These are phyloP conservation scores for Garcia nutans DNA, from an alignment of 345 rosid species.

Conservation along the genomic window DNA sequence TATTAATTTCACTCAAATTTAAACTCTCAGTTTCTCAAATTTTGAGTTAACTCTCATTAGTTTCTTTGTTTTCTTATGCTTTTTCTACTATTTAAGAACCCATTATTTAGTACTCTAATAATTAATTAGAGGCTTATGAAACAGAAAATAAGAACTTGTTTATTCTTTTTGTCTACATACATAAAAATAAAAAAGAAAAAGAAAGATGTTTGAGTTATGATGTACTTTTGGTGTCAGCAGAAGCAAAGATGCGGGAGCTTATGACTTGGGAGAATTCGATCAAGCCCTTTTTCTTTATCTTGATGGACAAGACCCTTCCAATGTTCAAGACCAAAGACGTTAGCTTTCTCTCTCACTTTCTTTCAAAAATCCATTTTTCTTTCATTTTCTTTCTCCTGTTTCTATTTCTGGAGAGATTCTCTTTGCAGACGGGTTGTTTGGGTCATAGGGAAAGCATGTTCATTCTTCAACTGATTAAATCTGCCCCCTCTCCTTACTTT, in stretches of 20 bases:
- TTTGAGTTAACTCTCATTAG: too few species aligned
- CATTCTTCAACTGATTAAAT: conserved; percentile 40
- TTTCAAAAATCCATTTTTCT: background rate
- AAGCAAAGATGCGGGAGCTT: conserved; percentile 43
- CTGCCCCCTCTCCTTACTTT: conserved; percentile 42
- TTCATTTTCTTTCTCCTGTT: background rate
- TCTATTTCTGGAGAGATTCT: conserved; percentile 27
- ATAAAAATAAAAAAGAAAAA: too few species aligned
- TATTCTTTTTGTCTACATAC: background rate
- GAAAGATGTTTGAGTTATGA: too few species aligned
- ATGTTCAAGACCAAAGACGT: conserved; percentile 74
- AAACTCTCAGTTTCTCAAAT: too few species aligned
- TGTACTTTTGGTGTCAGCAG: conserved; percentile 24
- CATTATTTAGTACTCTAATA: background rate
- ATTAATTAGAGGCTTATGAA: conserved; percentile 2
- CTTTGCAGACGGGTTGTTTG: conserved; percentile 19
- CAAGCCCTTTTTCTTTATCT: conserved; percentile 92
- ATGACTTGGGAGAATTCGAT: conserved; percentile 91
- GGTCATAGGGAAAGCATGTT: conserved; percentile 67
- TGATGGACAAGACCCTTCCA: conserved; percentile 72
- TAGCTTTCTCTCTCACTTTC: conserved; percentile 25
- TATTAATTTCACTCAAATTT: too few species aligned
- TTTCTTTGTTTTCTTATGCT: background rate
- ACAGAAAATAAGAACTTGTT: background rate
- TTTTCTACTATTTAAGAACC: background rate